phyloP scores from a whole-genome alignment of 208 protist genomes.

The Trypanosoma boissoni region DNA sequence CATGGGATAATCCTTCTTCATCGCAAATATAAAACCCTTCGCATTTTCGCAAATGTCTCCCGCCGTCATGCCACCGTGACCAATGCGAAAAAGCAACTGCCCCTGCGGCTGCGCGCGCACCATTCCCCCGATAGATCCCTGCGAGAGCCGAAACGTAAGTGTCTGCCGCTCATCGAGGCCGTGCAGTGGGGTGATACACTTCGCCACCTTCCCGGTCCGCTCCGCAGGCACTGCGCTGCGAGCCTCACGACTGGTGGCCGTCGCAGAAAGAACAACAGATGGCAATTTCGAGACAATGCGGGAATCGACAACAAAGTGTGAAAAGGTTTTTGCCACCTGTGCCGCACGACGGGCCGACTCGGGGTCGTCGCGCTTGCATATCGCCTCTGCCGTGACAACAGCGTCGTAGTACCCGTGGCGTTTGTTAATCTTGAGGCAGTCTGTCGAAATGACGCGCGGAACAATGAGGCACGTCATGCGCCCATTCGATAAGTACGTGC shows the following conservation, averaged over 20 bases:
- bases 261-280: constrained; percentile 28
- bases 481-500: constrained; percentile 54
- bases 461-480: constrained; percentile 79
- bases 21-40: constrained; percentile 63
- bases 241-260: no score
- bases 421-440: constrained; percentile 85
- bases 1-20: constrained; percentile 78
- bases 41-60: constrained; percentile 86
- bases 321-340: constrained; percentile 74
- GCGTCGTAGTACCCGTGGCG: constrained; percentile 84
- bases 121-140: constrained; percentile 43
- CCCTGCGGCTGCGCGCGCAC: constrained; percentile 35
- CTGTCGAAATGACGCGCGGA: constrained; percentile 60
- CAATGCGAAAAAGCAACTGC: constrained; percentile 69
- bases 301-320: constrained; percentile 74
- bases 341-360: constrained; percentile 53
- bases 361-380: constrained; percentile 65
- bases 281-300: constrained; percentile 72
- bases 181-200: constrained; percentile 51
- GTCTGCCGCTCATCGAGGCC: constrained; percentile 53
- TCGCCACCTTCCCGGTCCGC: constrained; percentile 15
- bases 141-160: constrained; percentile 66
- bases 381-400: constrained; percentile 80
- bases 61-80: constrained; percentile 79
- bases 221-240: not conserved